These are phyloP conservation scores for Kokia cookei DNA, from an alignment of 441 rosid genomes.

Conservation along the genomic window DNA sequence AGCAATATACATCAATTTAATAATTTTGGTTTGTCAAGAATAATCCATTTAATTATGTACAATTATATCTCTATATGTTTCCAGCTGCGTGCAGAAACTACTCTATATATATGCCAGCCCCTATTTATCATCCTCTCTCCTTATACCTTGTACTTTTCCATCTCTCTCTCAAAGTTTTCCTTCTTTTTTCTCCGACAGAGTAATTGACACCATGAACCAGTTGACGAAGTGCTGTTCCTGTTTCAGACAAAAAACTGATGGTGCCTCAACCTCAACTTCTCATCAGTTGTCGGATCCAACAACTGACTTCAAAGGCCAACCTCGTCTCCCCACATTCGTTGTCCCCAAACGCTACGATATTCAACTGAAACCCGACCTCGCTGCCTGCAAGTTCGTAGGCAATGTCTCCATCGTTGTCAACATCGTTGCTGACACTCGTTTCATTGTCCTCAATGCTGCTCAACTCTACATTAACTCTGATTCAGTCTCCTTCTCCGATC, in stretches of 20 bases:
- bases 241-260: background rate
- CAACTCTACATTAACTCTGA: conserved; percentile 46
- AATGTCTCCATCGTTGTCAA: conserved; percentile 50
- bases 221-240: background rate
- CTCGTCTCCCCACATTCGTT: conserved; percentile 87
- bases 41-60: no score
- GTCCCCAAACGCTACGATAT: conserved; percentile 72
- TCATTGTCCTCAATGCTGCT: conserved; percentile 88
- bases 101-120: background rate
- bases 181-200: background rate
- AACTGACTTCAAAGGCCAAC: conserved; percentile 73
- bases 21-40: no score
- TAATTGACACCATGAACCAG: background rate
- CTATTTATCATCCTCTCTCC: background rate
- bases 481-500: conserved; percentile 43
- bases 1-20: background rate
- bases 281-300: conserved; percentile 17
- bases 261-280: background rate
- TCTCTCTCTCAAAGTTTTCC: background rate
- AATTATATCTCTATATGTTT: background rate
- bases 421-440: conserved; percentile 49
- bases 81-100: background rate
- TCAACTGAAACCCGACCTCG: conserved; percentile 74
- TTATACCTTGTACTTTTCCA: background rate
- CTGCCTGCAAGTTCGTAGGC: conserved; percentile 66